Evolutionary conservation across 768 basidiomycete species (phyloP).

Genomic region (Tylopilus sp.): DNA sequence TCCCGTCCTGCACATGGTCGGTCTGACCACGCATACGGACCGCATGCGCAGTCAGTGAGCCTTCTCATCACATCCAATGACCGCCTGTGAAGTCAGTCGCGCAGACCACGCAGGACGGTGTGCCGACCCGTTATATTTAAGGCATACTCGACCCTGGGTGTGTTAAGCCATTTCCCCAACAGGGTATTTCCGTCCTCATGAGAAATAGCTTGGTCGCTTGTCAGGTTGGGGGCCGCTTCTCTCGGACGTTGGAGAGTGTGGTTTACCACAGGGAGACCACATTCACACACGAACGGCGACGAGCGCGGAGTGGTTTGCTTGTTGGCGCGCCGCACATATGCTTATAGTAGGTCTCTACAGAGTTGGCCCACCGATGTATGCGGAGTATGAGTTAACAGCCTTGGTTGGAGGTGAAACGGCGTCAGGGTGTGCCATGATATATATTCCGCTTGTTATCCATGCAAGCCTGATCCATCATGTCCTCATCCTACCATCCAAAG

Average conservation of each 20-base stretch:
- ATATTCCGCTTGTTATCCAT: constrained; percentile 14
- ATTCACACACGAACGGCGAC: background rate
- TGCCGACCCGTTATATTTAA: background rate
- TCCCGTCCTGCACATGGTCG: too few relatives aligned
- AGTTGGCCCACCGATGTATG: constrained; percentile 19
- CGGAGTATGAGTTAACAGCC: constrained; percentile 30
- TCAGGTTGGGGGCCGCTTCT: background rate
- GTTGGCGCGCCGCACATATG: background rate
- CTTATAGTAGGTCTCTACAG: background rate
- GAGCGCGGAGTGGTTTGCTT: background rate
- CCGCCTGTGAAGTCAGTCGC: background rate
- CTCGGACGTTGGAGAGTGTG: background rate
- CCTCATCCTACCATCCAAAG: constrained; percentile 32
- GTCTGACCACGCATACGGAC: background rate
- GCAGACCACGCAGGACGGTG: too few relatives aligned
- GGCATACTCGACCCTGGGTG: background rate
- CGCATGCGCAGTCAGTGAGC: background rate
- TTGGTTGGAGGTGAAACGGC: constrained; percentile 17
- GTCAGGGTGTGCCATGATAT: constrained; percentile 18
- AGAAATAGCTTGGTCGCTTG: background rate
- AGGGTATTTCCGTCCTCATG: background rate
- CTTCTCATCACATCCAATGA: background rate
- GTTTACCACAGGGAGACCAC: background rate
- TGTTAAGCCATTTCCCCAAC: background rate
- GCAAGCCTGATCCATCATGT: constrained; percentile 24